A percentile compares a stretch with the other conserved stretches of the same genome.
Evolutionary conservation across 805 yeast species (phyloP).

Genomic region (Maudiozyma barnettii): DNA sequence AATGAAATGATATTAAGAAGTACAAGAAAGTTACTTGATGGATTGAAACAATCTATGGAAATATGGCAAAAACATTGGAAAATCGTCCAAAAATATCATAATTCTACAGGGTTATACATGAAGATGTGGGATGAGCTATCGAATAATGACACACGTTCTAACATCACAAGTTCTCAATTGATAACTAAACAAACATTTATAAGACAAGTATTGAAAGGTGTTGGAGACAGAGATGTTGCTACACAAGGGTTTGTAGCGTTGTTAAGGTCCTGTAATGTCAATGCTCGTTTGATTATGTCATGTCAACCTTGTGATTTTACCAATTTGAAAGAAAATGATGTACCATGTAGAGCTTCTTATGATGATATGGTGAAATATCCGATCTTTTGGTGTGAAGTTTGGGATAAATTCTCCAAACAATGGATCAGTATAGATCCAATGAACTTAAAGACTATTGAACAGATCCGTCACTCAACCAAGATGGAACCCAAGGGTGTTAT

Average conservation of each 20-base stretch:
- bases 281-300: constrained; percentile 70
- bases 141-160: background rate
- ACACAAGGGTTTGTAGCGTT: constrained; percentile 83
- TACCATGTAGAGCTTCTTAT: constrained; percentile 1
- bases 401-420: constrained; percentile 61
- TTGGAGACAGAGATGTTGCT: constrained; percentile 69
- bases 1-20: constrained; percentile 31
- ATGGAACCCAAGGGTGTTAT: constrained; percentile 52
- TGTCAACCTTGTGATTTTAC: constrained; percentile 88
- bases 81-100: constrained; percentile 29
- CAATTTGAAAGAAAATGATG: constrained; percentile 14
- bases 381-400: constrained; percentile 87
- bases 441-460: constrained; percentile 53
- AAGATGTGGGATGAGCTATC: constrained; percentile 39
- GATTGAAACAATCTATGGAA: constrained; percentile 56
- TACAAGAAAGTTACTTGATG: constrained; percentile 66
- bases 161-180: no score
- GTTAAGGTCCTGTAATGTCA: constrained; percentile 58
- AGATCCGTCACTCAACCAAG: constrained; percentile 44
- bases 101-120: constrained; percentile 32
- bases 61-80: constrained; percentile 51
- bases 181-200: constrained; percentile 37
- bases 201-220: constrained; percentile 33
- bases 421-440: constrained; percentile 89
- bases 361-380: constrained; percentile 40